Evolutionary conservation across 352 stramenopile genomes (phyloP), one percentile per base, ranked within the genome.

Genomic region (Globisporangium ultimum): DNA sequence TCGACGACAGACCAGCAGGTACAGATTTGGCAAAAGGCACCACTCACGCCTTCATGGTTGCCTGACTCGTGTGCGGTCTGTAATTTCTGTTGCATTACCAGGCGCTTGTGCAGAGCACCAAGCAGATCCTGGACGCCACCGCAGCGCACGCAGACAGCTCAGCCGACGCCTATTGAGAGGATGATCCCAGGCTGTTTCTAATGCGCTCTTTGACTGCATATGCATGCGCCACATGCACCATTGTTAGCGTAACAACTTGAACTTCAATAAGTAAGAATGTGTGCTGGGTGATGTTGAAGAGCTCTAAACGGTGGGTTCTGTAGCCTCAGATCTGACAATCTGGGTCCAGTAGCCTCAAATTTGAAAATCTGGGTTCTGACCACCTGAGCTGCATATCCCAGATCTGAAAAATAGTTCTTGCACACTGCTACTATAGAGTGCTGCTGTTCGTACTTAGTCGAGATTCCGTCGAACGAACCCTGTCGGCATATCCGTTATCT

Each of bases 61-160:
- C 38, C 28, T 34, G 36, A 28, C 15, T 43, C 3, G 34, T 40
- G 2, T 52, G 11, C n/a, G 13, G 28, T 53, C 9, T 4, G 3
- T 15, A 5, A 1, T 6, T 36, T 36, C 28, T 36, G 28, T 10
- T 36, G 28, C 28, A 36, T 36, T 10, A 36, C 28, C 32, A 77
- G 67, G 58, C 61, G 42, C 59, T 85, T 3, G 49, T 73, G 24
- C 68, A 70, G 53, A 79, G 63, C 47, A 82, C 75, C 5, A 82
- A 79, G 59, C 61, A 71, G 22, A 60, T 82, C 14, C 60, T 85
- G 11, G 72, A 80, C 21, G 28, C 34, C 2, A 53, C 64, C 0
- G 38, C 56, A 8, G 36, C 41, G 11, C 51, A 64, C n/a, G 38
- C 47, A 8, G 42, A 60, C n/a, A 55, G 47, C 13, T 24, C 54